These are phyloP conservation scores for Saturnispora hagleri DNA, from an alignment of 805 yeast genomes.

Conservation along the genomic window DNA sequence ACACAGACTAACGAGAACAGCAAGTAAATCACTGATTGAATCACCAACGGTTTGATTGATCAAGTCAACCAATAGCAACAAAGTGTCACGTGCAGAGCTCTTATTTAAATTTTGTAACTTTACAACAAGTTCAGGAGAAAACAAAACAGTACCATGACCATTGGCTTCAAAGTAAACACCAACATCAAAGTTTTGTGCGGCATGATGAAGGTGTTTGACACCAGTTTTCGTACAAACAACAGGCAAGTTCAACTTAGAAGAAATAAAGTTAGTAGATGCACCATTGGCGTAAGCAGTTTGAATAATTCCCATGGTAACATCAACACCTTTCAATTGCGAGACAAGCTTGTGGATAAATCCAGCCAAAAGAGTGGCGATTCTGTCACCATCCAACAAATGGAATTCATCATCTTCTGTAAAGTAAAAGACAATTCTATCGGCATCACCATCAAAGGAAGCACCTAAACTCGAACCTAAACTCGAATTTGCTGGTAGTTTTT, in stretches of 20 bases:
- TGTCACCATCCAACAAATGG: slow-evolving; percentile 81
- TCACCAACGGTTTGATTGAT: slow-evolving; percentile 99
- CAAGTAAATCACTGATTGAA: slow-evolving; percentile 84
- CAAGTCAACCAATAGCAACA: slow-evolving; percentile 54
- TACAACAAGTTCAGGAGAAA: slow-evolving; percentile 45
- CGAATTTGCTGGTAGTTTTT: slow-evolving; percentile 55
- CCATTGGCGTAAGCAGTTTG: slow-evolving; percentile 99
- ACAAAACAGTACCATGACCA: slow-evolving; percentile 96
- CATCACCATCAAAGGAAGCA: slow-evolving; percentile 94
- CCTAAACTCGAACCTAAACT: slow-evolving; percentile 35
- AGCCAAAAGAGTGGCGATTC: slow-evolving; percentile 80
- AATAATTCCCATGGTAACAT: slow-evolving; percentile 60
- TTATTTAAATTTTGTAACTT: slow-evolving; percentile 29
- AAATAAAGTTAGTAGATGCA: slow-evolving; percentile 66
- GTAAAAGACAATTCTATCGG: slow-evolving; percentile 87
- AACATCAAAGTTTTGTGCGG: slow-evolving; percentile 72
- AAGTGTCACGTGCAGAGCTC: slow-evolving; percentile 36
- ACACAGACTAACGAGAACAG: slow-evolving; percentile 58
- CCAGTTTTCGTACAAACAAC: slow-evolving; percentile 92
- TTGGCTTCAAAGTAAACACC: slow-evolving; percentile 97
- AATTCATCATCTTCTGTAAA: slow-evolving; percentile 31
- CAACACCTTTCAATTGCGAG: slow-evolving; percentile 27
- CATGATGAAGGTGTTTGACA: slow-evolving; percentile 93
- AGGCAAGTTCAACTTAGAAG: slow-evolving; percentile 54
- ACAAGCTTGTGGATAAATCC: slow-evolving; percentile 44